Evolutionary conservation across 805 yeast species (phyloP), one percentile per base, ranked within the genome.

Genomic region (Torulaspora franciscae): DNA sequence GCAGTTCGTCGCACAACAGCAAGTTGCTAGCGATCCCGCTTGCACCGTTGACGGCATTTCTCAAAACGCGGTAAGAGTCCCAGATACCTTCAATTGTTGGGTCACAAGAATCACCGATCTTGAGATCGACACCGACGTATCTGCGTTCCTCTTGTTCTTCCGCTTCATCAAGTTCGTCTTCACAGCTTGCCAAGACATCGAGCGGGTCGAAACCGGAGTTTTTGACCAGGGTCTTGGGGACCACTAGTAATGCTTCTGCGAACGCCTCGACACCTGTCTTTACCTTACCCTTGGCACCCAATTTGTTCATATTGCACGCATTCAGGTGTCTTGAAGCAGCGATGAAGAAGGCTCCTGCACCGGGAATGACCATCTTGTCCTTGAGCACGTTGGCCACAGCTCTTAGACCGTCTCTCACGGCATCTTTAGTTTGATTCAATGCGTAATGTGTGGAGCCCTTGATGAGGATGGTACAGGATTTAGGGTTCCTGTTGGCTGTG

Each of bases 311-410:
- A 46, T 74, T 73, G 13, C 61, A 46, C 48, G 69, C 70, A 45
- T 72, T 68, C 52, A 89, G 71, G 59, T 85, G 77, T 57, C 80
- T 76, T 42, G 88, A 77, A 47, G 91, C 87, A 43, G 95, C 82
- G 60, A 93, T 73, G 71, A 82, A 95, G 67, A 85, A 93, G 1
- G 98, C 93, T 46, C 99, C 99, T 1, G 93, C 99, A 50, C 99
- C 99, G 6, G 99, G 96, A 37, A 93, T 82, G 32, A 93, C 81
- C 33, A 83, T 69, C 56, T 80, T 77, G 66, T 93, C 99, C 59
- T 81, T 85, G 42, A 93, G 70, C 27, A 90, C 93, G 62, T 93
- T 93, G 35, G 95, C 81, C 13, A 93, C 97, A 1, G 97, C 89
- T 55, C 99, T 80, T 48, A 93, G 74, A 27, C 99, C 99, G 65